Conservation (phyloP, 768 basidiomycete genomes). For the Vararia minispora region DNA sequence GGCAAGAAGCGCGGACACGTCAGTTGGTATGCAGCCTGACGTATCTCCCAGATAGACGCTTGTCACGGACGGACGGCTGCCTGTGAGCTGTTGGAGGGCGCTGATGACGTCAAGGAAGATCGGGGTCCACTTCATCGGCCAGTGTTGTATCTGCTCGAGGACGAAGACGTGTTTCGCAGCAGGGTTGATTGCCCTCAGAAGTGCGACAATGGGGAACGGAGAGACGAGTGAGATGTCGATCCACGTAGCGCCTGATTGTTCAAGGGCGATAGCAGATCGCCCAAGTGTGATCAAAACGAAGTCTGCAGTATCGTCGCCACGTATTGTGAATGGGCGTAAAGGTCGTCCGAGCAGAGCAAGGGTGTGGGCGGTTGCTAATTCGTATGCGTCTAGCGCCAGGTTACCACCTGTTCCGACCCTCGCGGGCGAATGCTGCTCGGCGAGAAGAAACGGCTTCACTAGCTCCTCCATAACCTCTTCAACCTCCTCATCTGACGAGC, state of each 20-base stretch:
- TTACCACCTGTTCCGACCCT: conserved; percentile 5
- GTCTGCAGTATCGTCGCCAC: conserved; percentile 41
- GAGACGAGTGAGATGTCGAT: conserved; percentile 50
- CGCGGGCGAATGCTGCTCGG: conserved; percentile 22
- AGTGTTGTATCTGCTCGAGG: conserved; percentile 64
- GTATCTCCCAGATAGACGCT: conserved; percentile 49
- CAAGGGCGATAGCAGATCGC: conserved; percentile 25
- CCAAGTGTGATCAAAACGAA: conserved; percentile 68
- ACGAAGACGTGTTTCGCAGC: conserved; percentile 63
- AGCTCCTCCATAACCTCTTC: conserved; percentile 45
- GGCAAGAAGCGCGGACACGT: conserved; percentile 40
- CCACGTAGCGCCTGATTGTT: conserved; percentile 46
- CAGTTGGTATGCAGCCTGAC: conserved; percentile 24
- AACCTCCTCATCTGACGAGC: conserved; percentile 25
- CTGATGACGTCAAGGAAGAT: conserved; percentile 71
- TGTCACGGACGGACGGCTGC: conserved; percentile 45
- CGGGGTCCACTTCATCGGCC: conserved; percentile 74
- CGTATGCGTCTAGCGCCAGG: conserved; percentile 24
- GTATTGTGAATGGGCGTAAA: conserved; percentile 38
- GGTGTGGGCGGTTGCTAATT: conserved; percentile 20
- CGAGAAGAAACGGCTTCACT: conserved; percentile 46
- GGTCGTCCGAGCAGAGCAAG: conserved; percentile 47
- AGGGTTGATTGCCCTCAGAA: conserved; percentile 47
- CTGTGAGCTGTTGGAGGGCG: conserved; percentile 51
- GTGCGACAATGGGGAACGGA: conserved; percentile 47